Evolutionary conservation across 1,139 yeast genomes (phyloP), one percentile per base, ranked within the genome.

Genomic region (Meyerozyma guilliermondii): DNA sequence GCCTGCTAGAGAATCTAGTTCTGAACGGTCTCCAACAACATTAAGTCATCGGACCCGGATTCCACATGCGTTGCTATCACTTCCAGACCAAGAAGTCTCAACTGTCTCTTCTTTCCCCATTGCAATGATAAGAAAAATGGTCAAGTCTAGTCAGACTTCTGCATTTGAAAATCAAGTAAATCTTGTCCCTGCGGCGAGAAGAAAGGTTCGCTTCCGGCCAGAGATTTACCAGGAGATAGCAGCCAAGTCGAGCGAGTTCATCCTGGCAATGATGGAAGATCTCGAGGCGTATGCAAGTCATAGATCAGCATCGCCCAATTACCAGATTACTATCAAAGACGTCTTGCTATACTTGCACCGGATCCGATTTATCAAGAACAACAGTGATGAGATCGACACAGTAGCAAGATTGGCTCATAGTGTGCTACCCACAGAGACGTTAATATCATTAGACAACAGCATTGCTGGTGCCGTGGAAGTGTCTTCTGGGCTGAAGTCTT

Each of bases 391-490:
- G 30, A 49, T 60, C 2, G 57, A 59, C 23, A 54, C 47, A 26
- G 60, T 66, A 14, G 58, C 70, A 0, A 50, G 48, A n/a, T 51
- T 71, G 14, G 76, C 76, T 0, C 64, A 62, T 36, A 56, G 55
- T 10, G 59, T 62, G 35, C 51, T 71, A 26, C 77, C 77, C 0
- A 58, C 70, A 29, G 77, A 71, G 44, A 45, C 56, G 29, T 51
- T 71, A 29, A 55, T 69, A 38, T 54, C 63, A 0, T 54, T 71
- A 29, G 72, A 71, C 46, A 63, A 64, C 45, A 62, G 60, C 43
- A 50, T 67, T 22, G 58, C 36, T 13, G 24, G 16, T 20, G 36
- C 24, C 24, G 10, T 14, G 11, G 41, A 26, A 7, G 13, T 28
- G 7, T 17, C 18, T 14, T 23, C 16, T 22, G 22, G 18, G 16